phyloP scores from a whole-genome alignment of 768 basidiomycete genomes.

The Clavaria fumosa region DNA sequence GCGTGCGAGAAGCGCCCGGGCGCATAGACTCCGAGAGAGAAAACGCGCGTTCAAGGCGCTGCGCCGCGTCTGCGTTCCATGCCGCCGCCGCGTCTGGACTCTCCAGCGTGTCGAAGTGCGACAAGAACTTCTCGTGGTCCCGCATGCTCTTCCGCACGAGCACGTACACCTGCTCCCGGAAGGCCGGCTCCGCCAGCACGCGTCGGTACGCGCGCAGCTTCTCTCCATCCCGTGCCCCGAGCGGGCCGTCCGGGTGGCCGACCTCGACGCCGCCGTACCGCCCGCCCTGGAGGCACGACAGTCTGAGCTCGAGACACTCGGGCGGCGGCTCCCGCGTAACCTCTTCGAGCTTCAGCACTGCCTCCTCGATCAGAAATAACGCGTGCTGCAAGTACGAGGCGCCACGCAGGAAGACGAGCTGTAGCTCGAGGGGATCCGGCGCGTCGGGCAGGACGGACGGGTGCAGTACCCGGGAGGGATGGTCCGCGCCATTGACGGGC shows the following conservation, averaged over 20 bases:
- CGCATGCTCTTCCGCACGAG: slow-evolving; percentile 63
- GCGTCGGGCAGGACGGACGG: slow-evolving; percentile 63
- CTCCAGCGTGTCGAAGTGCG: slow-evolving; percentile 70
- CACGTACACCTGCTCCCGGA: slow-evolving; percentile 43
- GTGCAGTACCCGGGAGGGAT: slow-evolving; percentile 40
- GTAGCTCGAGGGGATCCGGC: slow-evolving; percentile 78
- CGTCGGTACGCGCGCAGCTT: slow-evolving; percentile 53
- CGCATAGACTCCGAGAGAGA: slow-evolving; percentile 51
- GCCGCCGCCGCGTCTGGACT: slow-evolving; percentile 19
- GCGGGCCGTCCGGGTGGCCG: slow-evolving; percentile 65
- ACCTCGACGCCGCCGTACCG: slow-evolving; percentile 76
- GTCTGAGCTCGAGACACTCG: slow-evolving; percentile 61
- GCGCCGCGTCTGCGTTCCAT: slow-evolving; percentile 33
- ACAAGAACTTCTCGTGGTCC: slow-evolving; percentile 73
- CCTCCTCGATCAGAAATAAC: slow-evolving; percentile 55
- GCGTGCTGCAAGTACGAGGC: slow-evolving; percentile 75
- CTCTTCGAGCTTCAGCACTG: slow-evolving; percentile 55
- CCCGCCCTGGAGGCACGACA: slow-evolving; percentile 63
- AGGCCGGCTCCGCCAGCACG: slow-evolving; percentile 35
- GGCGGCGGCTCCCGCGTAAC: slow-evolving; percentile 39
- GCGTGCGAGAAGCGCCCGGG: slow-evolving; percentile 34
- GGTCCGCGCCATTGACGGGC: slow-evolving; percentile 36
- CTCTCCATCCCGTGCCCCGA: slow-evolving; percentile 39
- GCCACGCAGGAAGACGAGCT: slow-evolving; percentile 70
- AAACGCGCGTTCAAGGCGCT: slow-evolving; percentile 51